Conservation (phyloP, 306 rosid species). For the Oemleria cerasiformis region DNA sequence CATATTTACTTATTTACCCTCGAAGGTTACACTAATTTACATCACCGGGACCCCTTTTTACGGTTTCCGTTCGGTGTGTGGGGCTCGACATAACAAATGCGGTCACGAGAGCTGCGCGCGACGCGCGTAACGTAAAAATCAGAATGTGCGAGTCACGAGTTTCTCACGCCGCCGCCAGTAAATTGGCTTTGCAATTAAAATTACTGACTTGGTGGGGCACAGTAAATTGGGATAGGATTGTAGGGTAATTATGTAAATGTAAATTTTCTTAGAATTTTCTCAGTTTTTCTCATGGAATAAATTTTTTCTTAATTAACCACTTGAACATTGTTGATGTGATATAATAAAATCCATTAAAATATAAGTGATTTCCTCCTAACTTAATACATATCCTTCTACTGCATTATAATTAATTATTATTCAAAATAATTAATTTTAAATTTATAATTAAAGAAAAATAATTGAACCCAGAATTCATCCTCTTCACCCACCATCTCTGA, state of each 20-base stretch:
- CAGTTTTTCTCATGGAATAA: too few relatives aligned
- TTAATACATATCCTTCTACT: too few relatives aligned
- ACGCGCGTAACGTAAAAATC: background rate
- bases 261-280: background rate
- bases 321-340: too few relatives aligned
- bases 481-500: too few relatives aligned
- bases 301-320: too few relatives aligned
- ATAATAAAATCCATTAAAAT: too few relatives aligned
- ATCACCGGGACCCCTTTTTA: too few relatives aligned
- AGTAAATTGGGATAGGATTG: background rate
- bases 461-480: too few relatives aligned
- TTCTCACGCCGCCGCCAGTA: constrained; percentile 32
- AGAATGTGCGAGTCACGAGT: constrained; percentile 37
- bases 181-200: background rate
- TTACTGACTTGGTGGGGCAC: background rate
- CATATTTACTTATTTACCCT: background rate
- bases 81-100: constrained; percentile 31
- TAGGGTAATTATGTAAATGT: background rate
- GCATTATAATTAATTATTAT: too few relatives aligned
- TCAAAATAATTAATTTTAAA: too few relatives aligned
- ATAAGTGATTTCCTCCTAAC: too few relatives aligned
- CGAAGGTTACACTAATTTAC: background rate
- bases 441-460: too few relatives aligned
- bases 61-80: background rate
- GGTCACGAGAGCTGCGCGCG: constrained; percentile 52